Base-by-base conservation (phyloP, 208 protist genomes). In the Entamoeba invadens region DNA sequence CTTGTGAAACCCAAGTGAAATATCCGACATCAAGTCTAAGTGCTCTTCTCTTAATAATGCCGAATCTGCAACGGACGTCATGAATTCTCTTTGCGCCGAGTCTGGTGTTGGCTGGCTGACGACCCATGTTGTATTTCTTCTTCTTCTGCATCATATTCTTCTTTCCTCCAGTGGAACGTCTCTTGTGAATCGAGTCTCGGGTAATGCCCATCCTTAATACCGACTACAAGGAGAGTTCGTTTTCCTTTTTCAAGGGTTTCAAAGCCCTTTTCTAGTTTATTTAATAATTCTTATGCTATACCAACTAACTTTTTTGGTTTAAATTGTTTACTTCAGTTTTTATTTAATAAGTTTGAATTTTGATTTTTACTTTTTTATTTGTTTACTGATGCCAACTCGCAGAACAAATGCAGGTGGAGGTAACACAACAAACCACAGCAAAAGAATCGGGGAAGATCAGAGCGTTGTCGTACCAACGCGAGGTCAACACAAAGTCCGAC, bases 151-250 rank as follows among this genome's bases (percentile, higher is more conserved):
- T 97, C 95, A 97, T 96, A 95, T 97, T 97, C 93, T 96, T 97
- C 95, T 98, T 98, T 94, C 97, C 98, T 97, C 98, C 98, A 96
- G 98, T 99, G 93, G 97, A 96, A 95, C 98, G 98, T 96, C 98
- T 97, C 97, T 99, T 99, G 96, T 99, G 98, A 95, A 97, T 96
- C 91, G 96, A 97, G 96, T 98, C 98, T 95, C 98, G 97, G 95
- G 98, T 97, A 95, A 99, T 99, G 96, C 98, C 98, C 97, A 98
- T 98, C n/a, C n/a, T n/a, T n/a, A n/a, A n/a, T n/a, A n/a, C n/a
- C n/a, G n/a, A n/a, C n/a, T n/a, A n/a, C n/a, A n/a, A n/a, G n/a
- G n/a, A n/a, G n/a, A n/a, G n/a, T n/a, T n/a, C n/a, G n/a, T n/a
- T n/a, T n/a, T n/a, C n/a, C n/a, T n/a, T n/a, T n/a, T n/a, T n/a